Conservation (phyloP, 2,329 filamentous ascomycete species). For the Sclerotinia minor region DNA sequence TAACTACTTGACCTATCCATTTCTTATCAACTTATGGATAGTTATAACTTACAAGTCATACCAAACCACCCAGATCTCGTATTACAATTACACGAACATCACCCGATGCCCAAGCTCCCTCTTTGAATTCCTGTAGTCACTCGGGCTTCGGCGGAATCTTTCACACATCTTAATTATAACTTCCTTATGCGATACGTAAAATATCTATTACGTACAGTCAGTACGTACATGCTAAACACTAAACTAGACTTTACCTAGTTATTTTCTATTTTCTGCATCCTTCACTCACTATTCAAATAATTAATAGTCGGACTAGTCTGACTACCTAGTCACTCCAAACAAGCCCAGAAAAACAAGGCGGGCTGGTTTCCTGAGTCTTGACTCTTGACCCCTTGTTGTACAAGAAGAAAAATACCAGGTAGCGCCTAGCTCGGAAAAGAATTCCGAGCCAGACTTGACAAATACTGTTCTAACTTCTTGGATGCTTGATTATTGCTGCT, state of each 20-base stretch:
- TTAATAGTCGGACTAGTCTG: no score
- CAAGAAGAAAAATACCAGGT: not conserved
- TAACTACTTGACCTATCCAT: not conserved
- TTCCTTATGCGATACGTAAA: no score
- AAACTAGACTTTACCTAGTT: not conserved
- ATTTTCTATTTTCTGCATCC: not conserved
- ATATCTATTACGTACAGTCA: not conserved
- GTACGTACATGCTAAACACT: no score
- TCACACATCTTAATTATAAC: no score
- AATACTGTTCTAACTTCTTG: not conserved
- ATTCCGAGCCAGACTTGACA: not conserved
- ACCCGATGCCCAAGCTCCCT: not conserved
- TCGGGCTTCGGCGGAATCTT: no score
- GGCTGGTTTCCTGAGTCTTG: no score
- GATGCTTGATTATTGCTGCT: not conserved
- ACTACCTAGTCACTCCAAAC: not conserved
- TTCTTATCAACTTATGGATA: no score
- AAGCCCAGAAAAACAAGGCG: not conserved
- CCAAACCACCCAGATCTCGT: not conserved
- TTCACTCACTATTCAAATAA: not conserved
- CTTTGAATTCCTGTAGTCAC: no score
- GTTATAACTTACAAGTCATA: no score
- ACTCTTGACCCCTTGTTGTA: not conserved
- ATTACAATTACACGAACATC: not conserved
- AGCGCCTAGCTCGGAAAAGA: not conserved